Evolutionary conservation across 1,284 basidiomycete species (phyloP).

Genomic region (Cerrena zonata): DNA sequence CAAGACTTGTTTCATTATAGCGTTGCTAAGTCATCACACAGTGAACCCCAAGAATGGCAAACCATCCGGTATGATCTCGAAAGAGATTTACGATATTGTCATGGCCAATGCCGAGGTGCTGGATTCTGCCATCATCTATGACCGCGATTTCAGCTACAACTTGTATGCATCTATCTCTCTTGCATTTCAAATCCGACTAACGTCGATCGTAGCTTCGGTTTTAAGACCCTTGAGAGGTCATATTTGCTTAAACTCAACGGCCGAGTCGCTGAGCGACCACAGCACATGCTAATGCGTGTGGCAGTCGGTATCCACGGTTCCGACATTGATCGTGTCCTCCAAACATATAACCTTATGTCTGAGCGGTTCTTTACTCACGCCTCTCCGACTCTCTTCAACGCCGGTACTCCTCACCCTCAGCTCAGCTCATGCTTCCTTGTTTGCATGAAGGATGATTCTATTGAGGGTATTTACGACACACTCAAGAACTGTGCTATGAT

Average conservation of each 20-base stretch:
- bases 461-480: conserved; percentile 98
- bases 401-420: conserved; percentile 92
- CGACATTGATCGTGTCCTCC: conserved; percentile 84
- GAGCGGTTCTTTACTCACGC: conserved; percentile 97
- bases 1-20: background rate
- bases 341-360: conserved; percentile 94
- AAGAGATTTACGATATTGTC: conserved; percentile 82
- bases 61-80: conserved; percentile 86
- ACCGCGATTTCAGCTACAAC: conserved; percentile 97
- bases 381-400: conserved; percentile 97
- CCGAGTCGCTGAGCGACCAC: conserved; percentile 93
- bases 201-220: conserved; percentile 73
- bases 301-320: conserved; percentile 93
- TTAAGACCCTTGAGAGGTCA: conserved; percentile 98
- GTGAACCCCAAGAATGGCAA: conserved; percentile 95
- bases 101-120: conserved; percentile 78
- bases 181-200: conserved; percentile 5
- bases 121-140: conserved; percentile 95
- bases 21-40: conserved; percentile 24
- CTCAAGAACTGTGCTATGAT: conserved; percentile 99
- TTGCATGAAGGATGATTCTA: conserved; percentile 97
- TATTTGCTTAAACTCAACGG: conserved; percentile 94
- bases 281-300: conserved; percentile 99
- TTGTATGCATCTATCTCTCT: conserved; percentile 45
- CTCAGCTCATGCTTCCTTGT: conserved; percentile 97